Percentiles rank a stretch among this genome's conserved stretches.
phyloP scores from a whole-genome alignment of 2,329 filamentous ascomycete species.

The Fonsecaea multimorphosa region DNA sequence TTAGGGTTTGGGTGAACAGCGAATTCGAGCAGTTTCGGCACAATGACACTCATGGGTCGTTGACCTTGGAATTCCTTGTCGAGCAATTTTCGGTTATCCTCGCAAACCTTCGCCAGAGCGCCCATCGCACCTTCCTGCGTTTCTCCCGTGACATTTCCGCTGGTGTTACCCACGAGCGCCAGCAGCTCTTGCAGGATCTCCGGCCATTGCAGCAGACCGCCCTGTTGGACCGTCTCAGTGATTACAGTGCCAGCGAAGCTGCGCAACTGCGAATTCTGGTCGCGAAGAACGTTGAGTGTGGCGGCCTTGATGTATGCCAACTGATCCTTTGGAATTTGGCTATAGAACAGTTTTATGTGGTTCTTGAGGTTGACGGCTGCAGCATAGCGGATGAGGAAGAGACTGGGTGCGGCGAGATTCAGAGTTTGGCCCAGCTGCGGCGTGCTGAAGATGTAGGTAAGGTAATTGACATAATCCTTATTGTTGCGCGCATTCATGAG shows the following conservation, averaged over 20 bases:
- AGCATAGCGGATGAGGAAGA: constrained; percentile 77
- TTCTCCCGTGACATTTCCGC: constrained; percentile 69
- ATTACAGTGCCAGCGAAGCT: constrained; percentile 92
- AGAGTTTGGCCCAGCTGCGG: constrained; percentile 61
- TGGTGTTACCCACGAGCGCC: constrained; percentile 74
- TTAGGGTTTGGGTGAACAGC: constrained; percentile 76
- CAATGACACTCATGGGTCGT: constrained; percentile 82
- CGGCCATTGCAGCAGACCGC: constrained; percentile 88
- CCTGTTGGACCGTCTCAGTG: constrained; percentile 84
- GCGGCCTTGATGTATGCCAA: constrained; percentile 79
- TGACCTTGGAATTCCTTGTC: constrained; percentile 89
- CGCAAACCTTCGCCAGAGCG: constrained; percentile 91
- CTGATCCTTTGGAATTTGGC: constrained; percentile 74
- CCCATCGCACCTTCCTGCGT: constrained; percentile 93
- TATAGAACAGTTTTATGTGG: constrained; percentile 78
- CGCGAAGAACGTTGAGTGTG: constrained; percentile 78
- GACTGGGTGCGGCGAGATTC: constrained; percentile 68
- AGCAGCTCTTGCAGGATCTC: constrained; percentile 85
- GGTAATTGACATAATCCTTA: constrained; percentile 96
- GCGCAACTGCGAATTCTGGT: constrained; percentile 80
- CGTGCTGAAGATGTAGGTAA: constrained; percentile 86
- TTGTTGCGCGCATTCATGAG: constrained; percentile 85
- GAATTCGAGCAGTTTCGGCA: constrained; percentile 89
- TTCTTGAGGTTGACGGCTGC: constrained; percentile 97
- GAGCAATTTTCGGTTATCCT: constrained; percentile 87